Conservation (phyloP, 441 rosid genomes). For the Bocquillonia castaneifolia region DNA sequence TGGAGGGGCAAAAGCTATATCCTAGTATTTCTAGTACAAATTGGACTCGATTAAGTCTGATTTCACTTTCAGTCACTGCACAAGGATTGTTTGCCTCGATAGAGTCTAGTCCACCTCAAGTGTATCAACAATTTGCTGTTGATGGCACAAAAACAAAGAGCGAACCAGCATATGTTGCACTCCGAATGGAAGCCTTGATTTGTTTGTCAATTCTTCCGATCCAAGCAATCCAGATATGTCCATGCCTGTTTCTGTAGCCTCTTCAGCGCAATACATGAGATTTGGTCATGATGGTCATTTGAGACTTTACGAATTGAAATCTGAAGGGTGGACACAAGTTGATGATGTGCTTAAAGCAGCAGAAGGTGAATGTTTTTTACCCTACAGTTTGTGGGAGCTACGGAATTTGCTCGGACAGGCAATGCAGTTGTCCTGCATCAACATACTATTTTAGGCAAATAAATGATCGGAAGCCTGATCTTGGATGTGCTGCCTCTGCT, state of each 20-base stretch:
- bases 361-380: constrained; percentile 14
- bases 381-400: constrained; percentile 20
- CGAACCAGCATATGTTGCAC: constrained; percentile 16
- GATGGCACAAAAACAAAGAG: neutral
- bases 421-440: constrained; percentile 12
- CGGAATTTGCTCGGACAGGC: constrained; percentile 13
- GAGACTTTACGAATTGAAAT: constrained; percentile 11
- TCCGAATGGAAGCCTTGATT: constrained; percentile 23
- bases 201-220: constrained; percentile 18
- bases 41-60: constrained; percentile 5
- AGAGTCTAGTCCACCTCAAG: constrained; percentile 10
- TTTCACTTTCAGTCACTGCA: neutral
- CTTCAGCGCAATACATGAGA: constrained; percentile 1
- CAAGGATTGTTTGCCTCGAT: constrained; percentile 6
- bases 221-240: neutral
- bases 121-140: neutral
- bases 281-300: constrained; percentile 16
- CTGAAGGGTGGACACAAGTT: constrained; percentile 2
- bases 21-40: constrained; percentile 10
- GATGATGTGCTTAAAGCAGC: constrained; percentile 5
- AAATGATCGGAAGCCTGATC: neutral
- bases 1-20: constrained; percentile 3
- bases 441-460: constrained; percentile 11
- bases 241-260: neutral
- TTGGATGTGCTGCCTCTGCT: constrained; percentile 13